These are phyloP conservation scores for Mycosphaerella sp. DNA, from an alignment of 2,329 filamentous ascomycete genomes.

Conservation along the genomic window DNA sequence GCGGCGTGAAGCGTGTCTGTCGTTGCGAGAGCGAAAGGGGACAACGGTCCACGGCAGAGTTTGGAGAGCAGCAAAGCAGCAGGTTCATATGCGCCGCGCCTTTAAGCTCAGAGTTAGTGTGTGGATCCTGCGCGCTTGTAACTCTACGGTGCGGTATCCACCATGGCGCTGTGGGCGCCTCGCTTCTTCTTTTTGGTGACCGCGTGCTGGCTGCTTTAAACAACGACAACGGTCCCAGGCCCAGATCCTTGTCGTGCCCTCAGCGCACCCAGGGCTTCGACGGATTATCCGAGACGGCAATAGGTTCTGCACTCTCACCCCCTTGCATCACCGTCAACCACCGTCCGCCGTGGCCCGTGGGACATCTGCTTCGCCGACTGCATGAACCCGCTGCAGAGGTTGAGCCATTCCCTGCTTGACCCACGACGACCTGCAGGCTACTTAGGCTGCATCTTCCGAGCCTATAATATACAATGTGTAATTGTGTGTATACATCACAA, in stretches of 20 bases:
- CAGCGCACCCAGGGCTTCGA: neutral
- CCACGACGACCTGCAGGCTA: neutral
- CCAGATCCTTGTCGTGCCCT: neutral
- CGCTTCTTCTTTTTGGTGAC: neutral
- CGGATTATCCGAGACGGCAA: neutral
- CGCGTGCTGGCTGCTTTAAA: neutral
- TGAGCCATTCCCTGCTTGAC: neutral
- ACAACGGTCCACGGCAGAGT: neutral
- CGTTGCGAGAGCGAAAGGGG: neutral
- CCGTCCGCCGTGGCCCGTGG: neutral
- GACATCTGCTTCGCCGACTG: conserved; percentile 1
- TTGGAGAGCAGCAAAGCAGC: neutral
- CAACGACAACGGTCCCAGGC: neutral
- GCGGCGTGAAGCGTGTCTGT: neutral
- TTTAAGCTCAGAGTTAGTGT: neutral
- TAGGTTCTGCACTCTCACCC: neutral
- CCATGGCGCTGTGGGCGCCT: neutral
- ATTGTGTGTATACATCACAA: neutral
- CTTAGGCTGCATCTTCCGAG: conserved; percentile 1
- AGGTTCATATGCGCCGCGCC: neutral
- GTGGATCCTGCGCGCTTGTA: neutral
- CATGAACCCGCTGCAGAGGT: conserved; percentile 3
- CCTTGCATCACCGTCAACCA: neutral
- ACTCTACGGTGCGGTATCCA: neutral
- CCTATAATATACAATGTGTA: neutral